A percentile compares a stretch with the other conserved stretches of the same genome.
Evolutionary conservation across 176 grass and related monocot species (phyloP).

Genomic region (Paspalum vaginatum): DNA sequence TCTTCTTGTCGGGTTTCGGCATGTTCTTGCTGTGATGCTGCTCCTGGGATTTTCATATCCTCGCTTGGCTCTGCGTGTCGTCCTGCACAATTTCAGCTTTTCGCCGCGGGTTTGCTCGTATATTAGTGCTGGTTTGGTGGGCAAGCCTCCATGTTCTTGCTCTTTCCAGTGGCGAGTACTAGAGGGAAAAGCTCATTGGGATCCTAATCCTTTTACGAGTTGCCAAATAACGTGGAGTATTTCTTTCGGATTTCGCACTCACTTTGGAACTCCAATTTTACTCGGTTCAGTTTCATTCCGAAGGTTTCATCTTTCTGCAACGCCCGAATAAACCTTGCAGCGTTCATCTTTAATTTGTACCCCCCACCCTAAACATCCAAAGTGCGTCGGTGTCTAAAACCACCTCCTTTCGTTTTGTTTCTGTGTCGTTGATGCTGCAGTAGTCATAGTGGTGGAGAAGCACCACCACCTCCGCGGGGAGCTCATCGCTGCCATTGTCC

Average conservation of each 20-base stretch:
- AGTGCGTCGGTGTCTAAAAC: not conserved
- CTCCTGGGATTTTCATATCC: not conserved
- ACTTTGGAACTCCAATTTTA: not conserved
- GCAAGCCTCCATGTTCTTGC: not conserved
- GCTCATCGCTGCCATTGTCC: conserved; percentile 58
- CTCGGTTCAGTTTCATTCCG: not conserved
- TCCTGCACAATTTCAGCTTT: not conserved
- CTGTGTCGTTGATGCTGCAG: conserved; percentile 26
- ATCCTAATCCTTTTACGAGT: not conserved
- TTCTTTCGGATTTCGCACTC: not conserved
- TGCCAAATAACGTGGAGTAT: not conserved
- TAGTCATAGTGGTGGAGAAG: conserved; percentile 45
- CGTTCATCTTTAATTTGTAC: conserved; percentile 7
- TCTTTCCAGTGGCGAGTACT: not conserved
- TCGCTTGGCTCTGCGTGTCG: not conserved
- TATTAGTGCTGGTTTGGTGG: conserved; percentile 19
- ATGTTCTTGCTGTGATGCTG: conserved; percentile 9
- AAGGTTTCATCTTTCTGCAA: conserved; percentile 25
- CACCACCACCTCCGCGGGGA: conserved; percentile 63
- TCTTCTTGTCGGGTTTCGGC: not conserved
- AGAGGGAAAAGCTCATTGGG: not conserved
- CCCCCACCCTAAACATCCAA: not conserved
- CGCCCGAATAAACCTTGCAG: not conserved
- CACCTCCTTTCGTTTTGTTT: conserved; percentile 19
- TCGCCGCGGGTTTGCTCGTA: not conserved